Conservation (phyloP, 2,329 filamentous ascomycete genomes). For the Rhynchosporium secalis region DNA sequence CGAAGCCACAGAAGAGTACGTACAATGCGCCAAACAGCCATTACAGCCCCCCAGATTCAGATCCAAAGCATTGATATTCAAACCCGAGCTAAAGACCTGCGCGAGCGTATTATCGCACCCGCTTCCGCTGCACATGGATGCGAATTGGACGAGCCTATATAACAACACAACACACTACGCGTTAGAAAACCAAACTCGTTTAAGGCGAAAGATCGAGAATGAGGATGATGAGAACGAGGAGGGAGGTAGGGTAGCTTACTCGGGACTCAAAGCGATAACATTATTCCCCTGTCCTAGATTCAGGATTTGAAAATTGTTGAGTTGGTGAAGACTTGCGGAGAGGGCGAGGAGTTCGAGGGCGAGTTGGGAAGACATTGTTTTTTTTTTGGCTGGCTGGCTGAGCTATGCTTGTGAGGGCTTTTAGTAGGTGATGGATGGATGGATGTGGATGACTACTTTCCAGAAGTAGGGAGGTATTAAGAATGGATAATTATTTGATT, state of each 20-base stretch:
- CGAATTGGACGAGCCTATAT: conserved; percentile 9
- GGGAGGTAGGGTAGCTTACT: not conserved
- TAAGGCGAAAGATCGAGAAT: not conserved
- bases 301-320: conserved; percentile 3
- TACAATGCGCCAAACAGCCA: not conserved
- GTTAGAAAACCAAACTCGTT: too few species aligned
- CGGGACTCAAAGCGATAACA: not conserved
- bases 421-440: not conserved
- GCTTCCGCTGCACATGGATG: not conserved
- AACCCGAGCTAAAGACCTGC: not conserved
- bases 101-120: conserved; percentile 8
- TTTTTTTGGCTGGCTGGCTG: not conserved
- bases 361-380: conserved; percentile 3
- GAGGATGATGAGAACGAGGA: not conserved
- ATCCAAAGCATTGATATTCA: not conserved
- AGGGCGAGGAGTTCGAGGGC: conserved; percentile 14
- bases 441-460: conserved; percentile 2
- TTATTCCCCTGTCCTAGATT: conserved; percentile 10
- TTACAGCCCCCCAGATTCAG: conserved; percentile 7
- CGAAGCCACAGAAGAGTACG: not conserved
- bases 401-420: not conserved
- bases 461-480: conserved; percentile 1
- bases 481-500: not conserved
- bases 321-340: not conserved
- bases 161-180: not conserved